Percentiles rank a stretch among this genome's conserved stretches.
phyloP scores from a whole-genome alignment of 768 basidiomycete genomes.

The Cystofilobasidium capitatum region DNA sequence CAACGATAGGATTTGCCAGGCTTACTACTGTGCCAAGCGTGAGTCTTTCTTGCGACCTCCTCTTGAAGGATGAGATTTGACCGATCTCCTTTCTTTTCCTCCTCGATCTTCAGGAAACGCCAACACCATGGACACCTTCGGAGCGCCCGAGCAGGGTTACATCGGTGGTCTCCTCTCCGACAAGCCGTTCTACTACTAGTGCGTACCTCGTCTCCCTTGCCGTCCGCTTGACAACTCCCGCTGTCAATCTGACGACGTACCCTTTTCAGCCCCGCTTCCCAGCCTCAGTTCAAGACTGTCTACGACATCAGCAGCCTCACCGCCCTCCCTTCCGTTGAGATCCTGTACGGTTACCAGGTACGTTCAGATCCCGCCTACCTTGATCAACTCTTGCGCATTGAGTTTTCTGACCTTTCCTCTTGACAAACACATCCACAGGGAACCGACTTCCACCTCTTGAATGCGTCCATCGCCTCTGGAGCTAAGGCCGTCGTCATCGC shows the following conservation, averaged over 20 bases:
- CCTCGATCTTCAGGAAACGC: background rate
- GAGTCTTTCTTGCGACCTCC: too few relatives aligned
- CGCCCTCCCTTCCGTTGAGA: conserved; percentile 29
- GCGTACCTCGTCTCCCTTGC: too few relatives aligned
- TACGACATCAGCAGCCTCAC: conserved; percentile 27
- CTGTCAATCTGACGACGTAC: too few relatives aligned
- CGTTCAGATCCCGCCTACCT: background rate
- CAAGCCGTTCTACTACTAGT: conserved; percentile 33
- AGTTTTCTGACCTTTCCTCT: background rate
- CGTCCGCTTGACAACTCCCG: too few relatives aligned
- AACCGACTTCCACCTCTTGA: conserved; percentile 7
- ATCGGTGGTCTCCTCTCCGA: conserved; percentile 31
- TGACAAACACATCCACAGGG: background rate
- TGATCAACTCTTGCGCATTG: background rate
- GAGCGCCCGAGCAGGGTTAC: conserved; percentile 36
- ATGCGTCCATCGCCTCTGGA: conserved; percentile 27
- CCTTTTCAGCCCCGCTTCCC: conserved; percentile 28
- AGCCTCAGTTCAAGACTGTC: conserved; percentile 33
- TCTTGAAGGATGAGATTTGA: conserved; percentile 24
- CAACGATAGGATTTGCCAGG: conserved; percentile 38
- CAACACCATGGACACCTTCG: conserved; percentile 36
- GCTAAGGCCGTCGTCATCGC: conserved; percentile 33
- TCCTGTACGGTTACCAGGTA: conserved; percentile 27
- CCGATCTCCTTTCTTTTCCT: background rate
- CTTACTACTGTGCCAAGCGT: conserved; percentile 35